Base-by-base conservation (phyloP, 495 filamentous ascomycete species). In the Aspergillus haitiensis region DNA sequence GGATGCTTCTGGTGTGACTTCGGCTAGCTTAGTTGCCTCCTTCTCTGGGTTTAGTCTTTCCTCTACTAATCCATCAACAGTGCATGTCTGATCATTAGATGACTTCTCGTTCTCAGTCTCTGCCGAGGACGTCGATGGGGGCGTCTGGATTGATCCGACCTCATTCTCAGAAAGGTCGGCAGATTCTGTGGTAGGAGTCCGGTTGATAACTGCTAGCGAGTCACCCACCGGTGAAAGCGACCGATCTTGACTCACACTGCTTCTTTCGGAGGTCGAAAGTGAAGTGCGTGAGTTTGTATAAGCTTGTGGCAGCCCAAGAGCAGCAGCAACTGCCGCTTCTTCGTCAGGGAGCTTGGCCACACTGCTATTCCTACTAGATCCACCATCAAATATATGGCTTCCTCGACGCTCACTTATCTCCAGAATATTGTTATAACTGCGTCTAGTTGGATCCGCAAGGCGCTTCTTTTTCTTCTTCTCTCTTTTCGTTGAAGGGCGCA, bases 381-480 rank as follows among this genome's bases (percentile, higher is more conserved):
- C 82, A 65, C 63, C 77, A 68, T 87, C 85, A 50, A 79, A 75
- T 37, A 80, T 78, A 21, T 74, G 70, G 59, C 83, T 85, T n/a
- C 84, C 84, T 33, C 70, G 72, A 40, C 65, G 71, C 53, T 76
- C 79, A 61, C 78, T 83, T 68, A 83, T 72, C 55, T 89, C 84
- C 10, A 97, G 72, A 55, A 97, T 91, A 50, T 88, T 83, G 40
- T 85, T 83, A 74, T 98, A 98, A 54, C 84, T 88, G 61, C 88
- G 87, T 47, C 94, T 81, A 35, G 71, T 78, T 7, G 92, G 91
- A 60, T 98, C 91, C 46, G 86, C 83, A 12, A 85, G 83, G 33
- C 94, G 88, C 77, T 97, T 97, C 60, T 82, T 82, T 72, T 96
- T 97, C 72, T 95, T 96, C 75, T 95, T 96, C 63, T 87, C 82